Evolutionary conservation across 73 alveolate species (phyloP).

Genomic region (Blepharisma stoltei): DNA sequence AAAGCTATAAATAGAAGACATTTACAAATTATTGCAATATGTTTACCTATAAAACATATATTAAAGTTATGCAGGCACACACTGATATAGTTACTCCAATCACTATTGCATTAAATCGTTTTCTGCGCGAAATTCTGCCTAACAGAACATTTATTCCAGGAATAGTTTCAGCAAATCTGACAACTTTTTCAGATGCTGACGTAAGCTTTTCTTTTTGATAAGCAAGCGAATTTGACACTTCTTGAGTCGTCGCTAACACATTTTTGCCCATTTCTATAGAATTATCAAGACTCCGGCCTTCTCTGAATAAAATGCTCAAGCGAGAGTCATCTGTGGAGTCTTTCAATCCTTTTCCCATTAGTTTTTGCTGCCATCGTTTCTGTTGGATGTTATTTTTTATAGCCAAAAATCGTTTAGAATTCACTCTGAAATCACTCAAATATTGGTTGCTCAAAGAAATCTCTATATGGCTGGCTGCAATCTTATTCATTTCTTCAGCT

Average conservation of each 20-base stretch:
- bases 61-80: background rate
- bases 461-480: background rate
- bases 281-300: background rate
- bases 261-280: background rate
- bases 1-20: too few species aligned
- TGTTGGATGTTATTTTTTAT: background rate
- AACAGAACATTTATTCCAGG: constrained; percentile 13
- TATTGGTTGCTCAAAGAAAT: background rate
- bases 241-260: constrained; percentile 5
- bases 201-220: constrained; percentile 11
- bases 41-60: too few species aligned
- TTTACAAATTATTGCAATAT: too few species aligned
- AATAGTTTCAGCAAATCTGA: background rate
- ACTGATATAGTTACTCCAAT: background rate
- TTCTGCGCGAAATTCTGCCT: background rate
- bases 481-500: background rate
- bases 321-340: background rate
- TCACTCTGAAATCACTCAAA: background rate
- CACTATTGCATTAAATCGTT: constrained; percentile 1
- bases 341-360: background rate
- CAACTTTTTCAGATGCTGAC: constrained; percentile 18
- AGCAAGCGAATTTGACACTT: background rate
- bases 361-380: constrained; percentile 16
- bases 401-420: background rate
- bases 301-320: background rate